Evolutionary conservation across 345 rosid genomes (phyloP), one percentile per base, ranked within the genome.

Genomic region (Alliaria petiolata): DNA sequence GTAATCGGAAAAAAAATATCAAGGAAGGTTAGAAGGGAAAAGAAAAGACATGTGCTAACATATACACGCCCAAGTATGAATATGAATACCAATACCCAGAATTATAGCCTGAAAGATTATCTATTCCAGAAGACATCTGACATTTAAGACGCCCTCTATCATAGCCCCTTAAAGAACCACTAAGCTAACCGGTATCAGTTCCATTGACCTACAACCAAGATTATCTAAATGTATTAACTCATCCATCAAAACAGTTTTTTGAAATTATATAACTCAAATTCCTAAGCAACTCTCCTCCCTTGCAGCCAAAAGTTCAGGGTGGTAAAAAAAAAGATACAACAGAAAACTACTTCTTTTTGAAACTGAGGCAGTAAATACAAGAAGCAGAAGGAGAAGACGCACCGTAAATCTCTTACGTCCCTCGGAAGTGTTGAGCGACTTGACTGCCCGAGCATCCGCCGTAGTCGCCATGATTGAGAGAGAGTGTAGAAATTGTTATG

Each of bases 401-500:
- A 90, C 98, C 60, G 82, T 83, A 66, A 91, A 91, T 73, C 90
- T 91, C 74, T 85, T 81, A 50, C 95, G 84, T 17, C 93, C 96
- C 10, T 81, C 63, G 33, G 86, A 81, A 55, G 62, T 83, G 85
- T 91, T 93, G 75, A 93, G 95, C 11, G 92, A 89, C 81, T 93
- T 93, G 38, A 93, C 97, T 2, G 89, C 95, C 62, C 70, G 78
- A 63, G 96, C 90, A 35, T 93, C 89, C 8, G 82, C 65, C 17
- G 47, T 17, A n/a, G 66, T 73, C 66, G 77, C 77, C 77, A 73
- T 72, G 77, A 36, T 38, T 72, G 28, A 65, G 46, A 45, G 63
- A 51, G 53, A 16, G 53, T 38, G 42, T 60, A 49, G 31, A 16
- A 36, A 26, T 1, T 31, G 25, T 16, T 12, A 63, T 9, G 33